Conservation (phyloP, 176 grass and related monocot genomes). For the Oryza brachyantha region DNA sequence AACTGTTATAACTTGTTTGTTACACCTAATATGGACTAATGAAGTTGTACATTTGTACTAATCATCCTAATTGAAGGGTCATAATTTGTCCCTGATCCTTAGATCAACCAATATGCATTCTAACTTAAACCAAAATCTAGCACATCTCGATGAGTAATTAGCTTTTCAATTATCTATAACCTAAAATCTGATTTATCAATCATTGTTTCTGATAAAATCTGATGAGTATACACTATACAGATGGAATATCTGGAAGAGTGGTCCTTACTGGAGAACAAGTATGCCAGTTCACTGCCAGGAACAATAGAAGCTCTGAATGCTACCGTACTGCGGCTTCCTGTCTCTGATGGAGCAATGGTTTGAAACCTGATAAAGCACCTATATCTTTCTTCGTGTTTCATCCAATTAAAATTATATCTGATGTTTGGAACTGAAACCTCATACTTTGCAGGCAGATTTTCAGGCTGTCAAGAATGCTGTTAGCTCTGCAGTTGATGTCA, state of each 20-base stretch:
- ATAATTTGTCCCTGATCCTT: background rate
- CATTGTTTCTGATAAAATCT: background rate
- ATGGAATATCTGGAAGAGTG: slow-evolving; percentile 65
- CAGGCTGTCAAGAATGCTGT: slow-evolving; percentile 50
- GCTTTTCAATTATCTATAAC: too few species aligned
- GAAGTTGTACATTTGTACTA: background rate
- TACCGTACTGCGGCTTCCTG: slow-evolving; percentile 50
- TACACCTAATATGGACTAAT: background rate
- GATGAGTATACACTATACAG: slow-evolving; percentile 27
- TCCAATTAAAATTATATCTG: background rate
- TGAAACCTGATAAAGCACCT: background rate
- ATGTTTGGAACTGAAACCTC: background rate
- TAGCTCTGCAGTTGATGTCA: slow-evolving; percentile 56
- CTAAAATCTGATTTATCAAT: background rate
- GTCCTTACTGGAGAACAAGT: slow-evolving; percentile 49
- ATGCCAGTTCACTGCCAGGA: slow-evolving; percentile 58
- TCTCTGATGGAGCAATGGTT: slow-evolving; percentile 61
- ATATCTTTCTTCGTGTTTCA: background rate
- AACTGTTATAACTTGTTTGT: background rate
- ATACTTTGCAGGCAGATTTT: slow-evolving; percentile 52
- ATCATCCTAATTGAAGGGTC: background rate
- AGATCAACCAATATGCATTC: background rate
- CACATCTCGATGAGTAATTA: background rate
- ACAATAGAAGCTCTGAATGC: slow-evolving; percentile 47
- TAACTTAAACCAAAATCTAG: background rate